Base-by-base conservation (phyloP, 2,329 filamentous ascomycete genomes). In the Allantophomopsis lycopodina region DNA sequence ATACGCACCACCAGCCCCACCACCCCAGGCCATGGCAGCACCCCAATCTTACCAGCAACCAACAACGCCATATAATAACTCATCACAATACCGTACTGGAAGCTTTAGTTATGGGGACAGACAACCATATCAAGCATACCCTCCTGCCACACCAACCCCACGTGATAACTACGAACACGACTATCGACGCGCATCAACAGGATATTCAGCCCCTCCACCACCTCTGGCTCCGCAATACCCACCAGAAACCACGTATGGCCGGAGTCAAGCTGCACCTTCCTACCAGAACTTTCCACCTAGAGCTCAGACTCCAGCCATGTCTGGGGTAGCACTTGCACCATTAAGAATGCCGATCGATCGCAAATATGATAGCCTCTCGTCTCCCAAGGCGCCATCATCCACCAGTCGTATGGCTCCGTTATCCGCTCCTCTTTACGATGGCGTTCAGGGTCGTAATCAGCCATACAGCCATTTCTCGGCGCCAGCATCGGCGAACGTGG, bases 371-470 rank as follows among this genome's bases (percentile, higher is more conserved):
- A 36, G 40, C 20, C 33, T 45, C 5, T 43, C 38, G 17, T 38
- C 52, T 52, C 42, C 62, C 11, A 39, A 46, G 20, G 43, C 40
- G 13, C 40, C 49, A 13, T 42, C 45, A 13, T 39, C 48, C 11
- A 31, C 46, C 12, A 46, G 36, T 15, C 43, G 39, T 18, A 42
- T 43, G 35, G 36, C 49, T 36, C 42, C 42, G 4, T 31, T 48
- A 12, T 45, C 39, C 21, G 47, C 42, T 33, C 46, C 45, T 2
- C 40, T 23, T 37, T 47, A 43, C 34, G 42, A 48, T 11, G 41
- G 45, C 16, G 30, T 7, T 13, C 40, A 36, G 10, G 48, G 50
- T 5, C 45, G 48, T 33, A 31, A 44, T n/a, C 32, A 20, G 10
- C 40, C 42, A 3, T 50, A 47, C 35, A 40, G 31, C 15, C 50